phyloP scores from a whole-genome alignment of 164 flowering plant species.

The Cinnamomum micranthum region DNA sequence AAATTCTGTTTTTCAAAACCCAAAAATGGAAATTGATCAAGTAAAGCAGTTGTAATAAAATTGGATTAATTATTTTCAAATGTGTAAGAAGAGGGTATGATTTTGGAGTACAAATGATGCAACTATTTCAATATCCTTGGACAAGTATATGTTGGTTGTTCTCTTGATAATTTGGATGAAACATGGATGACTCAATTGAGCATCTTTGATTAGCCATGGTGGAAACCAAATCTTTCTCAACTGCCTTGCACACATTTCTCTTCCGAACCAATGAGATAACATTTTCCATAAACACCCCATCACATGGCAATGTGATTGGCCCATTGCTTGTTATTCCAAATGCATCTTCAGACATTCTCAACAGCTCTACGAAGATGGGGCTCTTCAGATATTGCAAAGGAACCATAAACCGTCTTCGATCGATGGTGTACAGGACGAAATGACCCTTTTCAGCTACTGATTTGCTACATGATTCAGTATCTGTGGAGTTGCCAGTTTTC shows the following conservation, averaged over 20 bases:
- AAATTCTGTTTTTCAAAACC: neutral
- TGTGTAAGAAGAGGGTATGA: neutral
- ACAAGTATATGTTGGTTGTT: constrained; percentile 1
- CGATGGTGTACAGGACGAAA: constrained; percentile 23
- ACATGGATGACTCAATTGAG: neutral
- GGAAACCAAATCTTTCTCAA: constrained; percentile 19
- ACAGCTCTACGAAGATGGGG: constrained; percentile 16
- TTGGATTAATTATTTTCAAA: neutral
- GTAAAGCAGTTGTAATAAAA: neutral
- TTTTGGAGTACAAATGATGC: neutral
- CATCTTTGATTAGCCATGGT: constrained; percentile 1
- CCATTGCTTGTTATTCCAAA: constrained; percentile 22
- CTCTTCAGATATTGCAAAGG: constrained; percentile 19
- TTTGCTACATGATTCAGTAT: no score
- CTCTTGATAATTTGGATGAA: neutral
- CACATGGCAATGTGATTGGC: constrained; percentile 26
- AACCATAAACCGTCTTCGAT: constrained; percentile 20
- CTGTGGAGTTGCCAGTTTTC: neutral
- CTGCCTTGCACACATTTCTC: neutral
- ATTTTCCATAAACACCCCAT: constrained; percentile 15
- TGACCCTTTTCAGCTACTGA: constrained; percentile 18
- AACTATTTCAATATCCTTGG: neutral
- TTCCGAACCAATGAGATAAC: constrained; percentile 9
- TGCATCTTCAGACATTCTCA: constrained; percentile 19
- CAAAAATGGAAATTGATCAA: neutral